Evolutionary conservation across 768 basidiomycete genomes (phyloP).

Genomic region (Kwoniella dejecticola): DNA sequence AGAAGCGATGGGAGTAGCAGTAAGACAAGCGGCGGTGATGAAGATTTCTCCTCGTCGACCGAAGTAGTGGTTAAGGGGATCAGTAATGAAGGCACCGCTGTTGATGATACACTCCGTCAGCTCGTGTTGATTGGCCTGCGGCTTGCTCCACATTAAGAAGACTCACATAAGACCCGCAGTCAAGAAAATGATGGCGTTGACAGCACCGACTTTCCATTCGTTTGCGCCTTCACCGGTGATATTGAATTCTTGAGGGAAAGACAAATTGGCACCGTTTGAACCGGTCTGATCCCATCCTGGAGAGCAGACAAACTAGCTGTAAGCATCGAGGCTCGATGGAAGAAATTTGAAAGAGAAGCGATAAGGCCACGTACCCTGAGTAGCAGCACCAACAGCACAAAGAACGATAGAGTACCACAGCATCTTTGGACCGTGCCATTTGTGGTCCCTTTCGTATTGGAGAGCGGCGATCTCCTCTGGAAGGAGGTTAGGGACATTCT

Average conservation of each 20-base stretch:
- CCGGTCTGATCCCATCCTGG: constrained; percentile 53
- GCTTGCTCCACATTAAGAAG: too few species aligned
- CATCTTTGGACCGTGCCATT: constrained; percentile 51
- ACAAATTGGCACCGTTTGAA: constrained; percentile 50
- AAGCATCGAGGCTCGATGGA: too few species aligned
- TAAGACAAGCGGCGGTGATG: constrained; percentile 59
- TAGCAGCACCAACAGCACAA: constrained; percentile 47
- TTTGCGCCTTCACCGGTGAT: constrained; percentile 34
- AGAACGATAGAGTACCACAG: constrained; percentile 46
- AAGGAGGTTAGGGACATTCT: constrained; percentile 34
- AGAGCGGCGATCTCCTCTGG: constrained; percentile 45
- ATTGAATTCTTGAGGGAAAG: constrained; percentile 52
- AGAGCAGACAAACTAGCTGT: too few species aligned
- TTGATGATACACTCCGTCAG: too few species aligned
- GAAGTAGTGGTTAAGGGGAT: constrained; percentile 67
- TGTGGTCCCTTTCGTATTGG: constrained; percentile 46
- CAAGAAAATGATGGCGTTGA: constrained; percentile 46
- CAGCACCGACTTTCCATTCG: constrained; percentile 50
- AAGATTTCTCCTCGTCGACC: constrained; percentile 66
- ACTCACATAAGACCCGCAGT: constrained; percentile 38
- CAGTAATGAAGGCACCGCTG: constrained; percentile 54
- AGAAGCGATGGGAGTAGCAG: constrained; percentile 53
- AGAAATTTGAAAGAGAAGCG: not conserved
- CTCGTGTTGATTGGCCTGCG: too few species aligned
- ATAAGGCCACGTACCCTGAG: constrained; percentile 36